Percentiles rank a stretch among this genome's conserved stretches.
phyloP scores from a whole-genome alignment of 2,329 filamentous ascomycete species.

The Fusarium fujikuroi region DNA sequence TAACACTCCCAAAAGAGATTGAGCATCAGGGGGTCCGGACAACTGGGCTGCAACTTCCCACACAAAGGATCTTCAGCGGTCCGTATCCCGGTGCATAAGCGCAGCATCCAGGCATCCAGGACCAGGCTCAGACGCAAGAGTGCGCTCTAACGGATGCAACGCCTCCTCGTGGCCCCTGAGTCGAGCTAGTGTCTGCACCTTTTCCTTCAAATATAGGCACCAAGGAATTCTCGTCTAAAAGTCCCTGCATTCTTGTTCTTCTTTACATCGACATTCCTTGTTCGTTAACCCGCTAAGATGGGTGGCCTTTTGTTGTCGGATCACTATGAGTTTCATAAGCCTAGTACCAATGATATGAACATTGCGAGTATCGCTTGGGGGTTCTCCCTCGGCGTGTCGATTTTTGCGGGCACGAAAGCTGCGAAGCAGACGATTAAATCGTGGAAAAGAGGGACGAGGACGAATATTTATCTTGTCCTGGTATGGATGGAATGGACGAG shows the following conservation, averaged over 20 bases:
- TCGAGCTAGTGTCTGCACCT: not conserved
- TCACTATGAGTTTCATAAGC: conserved; percentile 30
- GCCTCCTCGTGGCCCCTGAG: conserved; percentile 8
- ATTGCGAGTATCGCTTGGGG: conserved; percentile 47
- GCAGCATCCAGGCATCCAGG: not conserved
- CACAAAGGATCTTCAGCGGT: conserved; percentile 18
- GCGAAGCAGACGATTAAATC: conserved; percentile 40
- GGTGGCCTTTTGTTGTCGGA: conserved; percentile 39
- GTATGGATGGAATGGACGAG: conserved; percentile 41
- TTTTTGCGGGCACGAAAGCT: conserved; percentile 42
- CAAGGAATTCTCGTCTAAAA: not conserved
- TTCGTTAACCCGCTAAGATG: conserved; percentile 17
- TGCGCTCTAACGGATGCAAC: not conserved
- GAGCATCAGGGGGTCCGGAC: not conserved
- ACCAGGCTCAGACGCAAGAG: not conserved
- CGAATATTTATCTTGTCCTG: conserved; percentile 41
- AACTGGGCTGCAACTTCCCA: not conserved
- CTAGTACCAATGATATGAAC: conserved; percentile 43
- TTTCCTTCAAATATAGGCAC: conserved; percentile 25
- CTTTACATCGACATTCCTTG: conserved; percentile 10
- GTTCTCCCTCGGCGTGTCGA: conserved; percentile 41
- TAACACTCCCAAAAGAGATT: not conserved
- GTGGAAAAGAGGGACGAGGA: conserved; percentile 41
- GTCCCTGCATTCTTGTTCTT: conserved; percentile 2
- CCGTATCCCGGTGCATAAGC: conserved; percentile 13